Evolutionary conservation across 371 early-diverging fungal genomes (phyloP).

Genomic region (Apophysomyces sp.): DNA sequence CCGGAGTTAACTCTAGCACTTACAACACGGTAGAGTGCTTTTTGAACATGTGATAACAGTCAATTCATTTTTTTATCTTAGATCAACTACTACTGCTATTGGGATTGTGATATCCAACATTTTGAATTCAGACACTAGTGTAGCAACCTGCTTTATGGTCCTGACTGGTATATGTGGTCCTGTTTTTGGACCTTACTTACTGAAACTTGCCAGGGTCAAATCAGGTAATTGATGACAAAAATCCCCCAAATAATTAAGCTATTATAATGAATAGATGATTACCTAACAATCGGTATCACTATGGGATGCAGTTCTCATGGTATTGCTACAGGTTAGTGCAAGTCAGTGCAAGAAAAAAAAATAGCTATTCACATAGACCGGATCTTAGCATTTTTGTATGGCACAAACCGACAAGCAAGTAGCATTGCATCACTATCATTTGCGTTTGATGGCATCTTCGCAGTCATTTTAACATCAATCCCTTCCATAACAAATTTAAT

Average conservation of each 20-base stretch:
- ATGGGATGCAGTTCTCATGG: conserved; percentile 37
- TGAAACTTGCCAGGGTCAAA: conserved; percentile 23
- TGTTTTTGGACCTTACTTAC: conserved; percentile 15
- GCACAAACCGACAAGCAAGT: conserved; percentile 22
- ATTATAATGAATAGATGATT: conserved; percentile 22
- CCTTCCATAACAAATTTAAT: conserved; percentile 12
- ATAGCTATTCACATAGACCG: background rate
- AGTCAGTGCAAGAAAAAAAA: background rate
- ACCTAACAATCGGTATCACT: conserved; percentile 32
- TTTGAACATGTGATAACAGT: background rate
- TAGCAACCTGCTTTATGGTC: conserved; percentile 26
- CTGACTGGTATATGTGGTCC: conserved; percentile 34
- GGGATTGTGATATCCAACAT: conserved; percentile 32
- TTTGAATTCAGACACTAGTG: conserved; percentile 23
- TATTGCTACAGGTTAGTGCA: conserved; percentile 18
- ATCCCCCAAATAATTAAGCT: background rate
- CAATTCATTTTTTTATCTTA: background rate
- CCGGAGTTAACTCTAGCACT: conserved; percentile 23
- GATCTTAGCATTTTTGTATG: conserved; percentile 9
- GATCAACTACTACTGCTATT: conserved; percentile 37
- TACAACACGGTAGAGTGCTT: conserved; percentile 8
- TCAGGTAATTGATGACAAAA: conserved; percentile 10
- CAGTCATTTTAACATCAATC: conserved; percentile 29
- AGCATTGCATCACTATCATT: conserved; percentile 34
- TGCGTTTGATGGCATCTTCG: conserved; percentile 28